phyloP scores from a whole-genome alignment of 441 rosid species.

The Arabidopsis lyrata region DNA sequence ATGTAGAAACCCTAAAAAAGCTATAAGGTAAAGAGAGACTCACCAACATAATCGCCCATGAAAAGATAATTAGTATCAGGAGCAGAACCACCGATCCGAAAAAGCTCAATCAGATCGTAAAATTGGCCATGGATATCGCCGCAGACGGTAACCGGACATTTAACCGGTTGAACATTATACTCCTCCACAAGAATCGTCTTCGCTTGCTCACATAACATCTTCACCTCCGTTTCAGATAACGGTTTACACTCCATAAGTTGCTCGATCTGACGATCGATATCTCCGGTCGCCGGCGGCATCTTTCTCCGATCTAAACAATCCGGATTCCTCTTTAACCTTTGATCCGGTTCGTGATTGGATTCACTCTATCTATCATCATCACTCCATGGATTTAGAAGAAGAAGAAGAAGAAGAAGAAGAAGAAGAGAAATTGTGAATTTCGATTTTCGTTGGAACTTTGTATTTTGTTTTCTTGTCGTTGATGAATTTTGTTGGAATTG shows the following conservation, averaged over 20 bases:
- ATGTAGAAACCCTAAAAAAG: neutral
- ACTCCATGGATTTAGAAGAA: slow-evolving; percentile 13
- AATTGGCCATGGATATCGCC: slow-evolving; percentile 94
- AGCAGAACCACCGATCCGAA: slow-evolving; percentile 84
- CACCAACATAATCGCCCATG: slow-evolving; percentile 96
- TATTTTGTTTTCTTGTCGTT: slow-evolving; percentile 30
- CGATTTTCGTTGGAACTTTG: slow-evolving; percentile 40
- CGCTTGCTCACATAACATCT: slow-evolving; percentile 64
- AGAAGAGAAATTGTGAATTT: slow-evolving; percentile 7
- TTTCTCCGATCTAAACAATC: slow-evolving; percentile 23
- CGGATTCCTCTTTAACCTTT: slow-evolving; percentile 11
- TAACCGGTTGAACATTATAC: slow-evolving; percentile 94
- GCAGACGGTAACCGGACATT: slow-evolving; percentile 92
- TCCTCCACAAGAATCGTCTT: slow-evolving; percentile 81
- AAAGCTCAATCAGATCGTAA: slow-evolving; percentile 92
- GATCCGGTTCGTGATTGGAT: slow-evolving; percentile 35
- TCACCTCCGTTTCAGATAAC: slow-evolving; percentile 62
- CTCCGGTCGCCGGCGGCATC: slow-evolving; percentile 65
- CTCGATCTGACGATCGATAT: slow-evolving; percentile 75
- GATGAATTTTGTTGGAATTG: slow-evolving; percentile 5
- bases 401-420: neutral
- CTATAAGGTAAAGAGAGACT: slow-evolving; percentile 20
- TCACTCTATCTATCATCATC: slow-evolving; percentile 26
- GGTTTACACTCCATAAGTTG: slow-evolving; percentile 75
- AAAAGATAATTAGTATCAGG: slow-evolving; percentile 92